Conservation (phyloP, 2,329 filamentous ascomycete genomes). For the Zymoseptoria brevis region DNA sequence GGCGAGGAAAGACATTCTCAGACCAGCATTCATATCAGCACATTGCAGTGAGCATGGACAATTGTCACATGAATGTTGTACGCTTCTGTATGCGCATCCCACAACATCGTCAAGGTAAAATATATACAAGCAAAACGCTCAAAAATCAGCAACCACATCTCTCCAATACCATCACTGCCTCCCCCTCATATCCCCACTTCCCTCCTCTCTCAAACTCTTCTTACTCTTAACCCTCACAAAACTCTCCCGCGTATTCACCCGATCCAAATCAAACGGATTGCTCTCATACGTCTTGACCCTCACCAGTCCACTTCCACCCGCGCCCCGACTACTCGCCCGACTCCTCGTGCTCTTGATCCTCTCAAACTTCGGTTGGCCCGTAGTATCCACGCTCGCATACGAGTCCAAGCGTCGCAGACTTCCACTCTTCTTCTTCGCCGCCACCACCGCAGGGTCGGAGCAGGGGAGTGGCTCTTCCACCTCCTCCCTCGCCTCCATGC, state of each 20-base stretch:
- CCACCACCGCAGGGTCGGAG: background rate
- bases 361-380: background rate
- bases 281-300: slow-evolving; percentile 25
- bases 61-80: too few species aligned
- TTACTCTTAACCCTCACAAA: slow-evolving; percentile 24
- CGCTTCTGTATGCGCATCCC: too few species aligned
- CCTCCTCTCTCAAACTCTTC: background rate
- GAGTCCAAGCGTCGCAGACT: background rate
- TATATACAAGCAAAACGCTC: too few species aligned
- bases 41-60: too few species aligned
- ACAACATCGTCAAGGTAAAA: too few species aligned
- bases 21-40: too few species aligned
- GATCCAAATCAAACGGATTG: slow-evolving; percentile 43
- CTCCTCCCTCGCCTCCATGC: background rate
- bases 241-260: slow-evolving; percentile 41
- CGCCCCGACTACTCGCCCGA: background rate
- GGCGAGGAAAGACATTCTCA: too few species aligned
- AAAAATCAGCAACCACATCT: too few species aligned
- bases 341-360: background rate
- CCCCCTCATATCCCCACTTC: background rate
- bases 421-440: background rate
- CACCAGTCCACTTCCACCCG: background rate
- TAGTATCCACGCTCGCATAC: background rate
- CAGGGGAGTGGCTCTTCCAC: background rate
- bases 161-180: background rate